phyloP scores from a whole-genome alignment of 2,329 filamentous ascomycete species.

The Apiospora arundinis region DNA sequence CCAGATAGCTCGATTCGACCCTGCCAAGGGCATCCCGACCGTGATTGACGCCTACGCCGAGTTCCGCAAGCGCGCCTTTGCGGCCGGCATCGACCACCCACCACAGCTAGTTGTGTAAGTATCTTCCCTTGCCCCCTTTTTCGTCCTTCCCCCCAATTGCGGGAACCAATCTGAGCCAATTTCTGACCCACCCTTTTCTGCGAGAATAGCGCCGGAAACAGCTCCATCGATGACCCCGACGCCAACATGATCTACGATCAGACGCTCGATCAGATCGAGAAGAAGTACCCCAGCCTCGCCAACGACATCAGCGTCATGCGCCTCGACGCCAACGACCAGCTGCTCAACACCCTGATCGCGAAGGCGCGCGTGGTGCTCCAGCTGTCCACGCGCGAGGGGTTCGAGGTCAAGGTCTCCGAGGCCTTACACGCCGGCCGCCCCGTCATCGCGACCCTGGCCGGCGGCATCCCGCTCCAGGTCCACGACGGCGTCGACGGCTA shows the following conservation, averaged over 20 bases:
- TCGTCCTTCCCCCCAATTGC: neutral
- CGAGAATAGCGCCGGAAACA: slow-evolving; percentile 66
- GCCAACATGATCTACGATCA: slow-evolving; percentile 74
- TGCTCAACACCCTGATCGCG: slow-evolving; percentile 77
- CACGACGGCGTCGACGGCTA: slow-evolving; percentile 75
- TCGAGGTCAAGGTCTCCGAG: slow-evolving; percentile 87
- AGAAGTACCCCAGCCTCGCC: slow-evolving; percentile 65
- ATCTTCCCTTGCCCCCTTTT: slow-evolving; percentile 24
- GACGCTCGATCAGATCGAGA: slow-evolving; percentile 71
- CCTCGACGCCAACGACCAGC: slow-evolving; percentile 78
- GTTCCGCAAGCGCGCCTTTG: slow-evolving; percentile 67
- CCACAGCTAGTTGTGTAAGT: slow-evolving; percentile 75
- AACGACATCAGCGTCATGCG: slow-evolving; percentile 77
- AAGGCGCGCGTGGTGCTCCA: slow-evolving; percentile 78
- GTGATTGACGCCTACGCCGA: slow-evolving; percentile 78
- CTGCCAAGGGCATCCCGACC: slow-evolving; percentile 80
- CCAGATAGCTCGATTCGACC: slow-evolving; percentile 83
- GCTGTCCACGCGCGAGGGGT: slow-evolving; percentile 81
- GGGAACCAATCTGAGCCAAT: neutral
- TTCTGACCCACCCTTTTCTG: neutral
- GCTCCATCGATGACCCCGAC: slow-evolving; percentile 82
- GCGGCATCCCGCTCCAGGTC: slow-evolving; percentile 83
- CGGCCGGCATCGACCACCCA: slow-evolving; percentile 55
- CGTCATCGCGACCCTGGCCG: slow-evolving; percentile 75
- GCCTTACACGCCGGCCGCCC: slow-evolving; percentile 81